These are phyloP conservation scores for Asterophora lycoperdoides DNA, from an alignment of 768 basidiomycete genomes.

Conservation along the genomic window DNA sequence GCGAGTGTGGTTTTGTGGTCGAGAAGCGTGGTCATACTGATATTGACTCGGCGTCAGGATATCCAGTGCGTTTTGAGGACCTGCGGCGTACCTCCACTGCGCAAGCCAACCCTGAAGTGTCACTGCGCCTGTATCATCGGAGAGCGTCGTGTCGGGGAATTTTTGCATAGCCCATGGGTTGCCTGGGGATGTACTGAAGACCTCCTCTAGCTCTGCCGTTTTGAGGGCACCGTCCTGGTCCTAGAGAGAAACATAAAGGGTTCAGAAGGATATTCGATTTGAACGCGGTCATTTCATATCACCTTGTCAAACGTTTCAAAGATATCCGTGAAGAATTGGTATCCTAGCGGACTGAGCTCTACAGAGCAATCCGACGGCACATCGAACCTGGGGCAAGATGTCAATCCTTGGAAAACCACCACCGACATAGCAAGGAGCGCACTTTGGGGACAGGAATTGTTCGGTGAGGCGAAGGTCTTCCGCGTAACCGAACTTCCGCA, in stretches of 20 bases:
- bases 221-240: conserved; percentile 95
- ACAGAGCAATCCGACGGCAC: conserved; percentile 93
- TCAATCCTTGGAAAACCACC: conserved; percentile 4
- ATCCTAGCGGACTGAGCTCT: conserved; percentile 89
- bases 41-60: not conserved
- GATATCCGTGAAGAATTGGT: conserved; percentile 95
- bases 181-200: conserved; percentile 93
- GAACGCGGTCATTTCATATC: not conserved
- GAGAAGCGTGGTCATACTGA: conserved; percentile 95
- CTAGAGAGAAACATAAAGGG: conserved; percentile 37
- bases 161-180: conserved; percentile 94
- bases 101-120: conserved; percentile 98
- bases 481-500: conserved; percentile 93
- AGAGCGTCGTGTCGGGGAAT: conserved; percentile 86
- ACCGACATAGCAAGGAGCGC: conserved; percentile 24
- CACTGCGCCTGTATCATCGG: conserved; percentile 83
- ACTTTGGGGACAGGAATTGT: conserved; percentile 87
- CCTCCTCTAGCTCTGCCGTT: conserved; percentile 71
- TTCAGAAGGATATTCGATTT: not conserved
- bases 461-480: conserved; percentile 91
- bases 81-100: conserved; percentile 80
- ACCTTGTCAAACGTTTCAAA: conserved; percentile 96
- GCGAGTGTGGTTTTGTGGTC: conserved; percentile 88
- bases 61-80: not conserved
- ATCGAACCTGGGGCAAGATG: conserved; percentile 63